Conservation (phyloP, 345 rosid genomes). For the Garcia nutans region DNA sequence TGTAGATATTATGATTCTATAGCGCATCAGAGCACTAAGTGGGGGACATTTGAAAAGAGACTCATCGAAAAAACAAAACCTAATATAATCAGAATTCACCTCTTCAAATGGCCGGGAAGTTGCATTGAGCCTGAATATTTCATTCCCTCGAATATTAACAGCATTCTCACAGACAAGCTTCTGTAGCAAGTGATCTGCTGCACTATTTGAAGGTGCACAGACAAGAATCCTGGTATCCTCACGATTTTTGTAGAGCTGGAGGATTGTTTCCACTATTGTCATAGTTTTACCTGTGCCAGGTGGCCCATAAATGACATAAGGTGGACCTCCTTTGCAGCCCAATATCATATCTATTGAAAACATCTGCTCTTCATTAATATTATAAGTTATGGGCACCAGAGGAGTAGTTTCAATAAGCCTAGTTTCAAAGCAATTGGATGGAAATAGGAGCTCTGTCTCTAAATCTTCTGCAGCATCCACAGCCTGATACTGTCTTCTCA, state of each 20-base stretch:
- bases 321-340: slow-evolving; percentile 82
- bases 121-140: slow-evolving; percentile 87
- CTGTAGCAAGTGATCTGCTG: slow-evolving; percentile 83
- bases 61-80: slow-evolving; percentile 73
- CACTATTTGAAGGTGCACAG: slow-evolving; percentile 91
- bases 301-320: slow-evolving; percentile 85
- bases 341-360: slow-evolving; percentile 69
- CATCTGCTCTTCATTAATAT: slow-evolving; percentile 78
- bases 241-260: slow-evolving; percentile 58
- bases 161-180: slow-evolving; percentile 51
- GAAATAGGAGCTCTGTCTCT: slow-evolving; percentile 57
- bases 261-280: slow-evolving; percentile 79
- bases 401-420: slow-evolving; percentile 52
- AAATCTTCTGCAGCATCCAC: slow-evolving; percentile 55
- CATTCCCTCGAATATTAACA: slow-evolving; percentile 45
- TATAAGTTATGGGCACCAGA: slow-evolving; percentile 52
- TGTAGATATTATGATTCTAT: slow-evolving; percentile 67
- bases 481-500: slow-evolving; percentile 78
- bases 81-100: slow-evolving; percentile 52
- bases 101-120: slow-evolving; percentile 69
- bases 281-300: slow-evolving; percentile 97
- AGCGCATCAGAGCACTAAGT: slow-evolving; percentile 45
- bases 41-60: slow-evolving; percentile 69
- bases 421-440: slow-evolving; percentile 40
- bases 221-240: slow-evolving; percentile 56